phyloP scores from a whole-genome alignment of 129 eudicot genomes.

The Calendula officinalis region DNA sequence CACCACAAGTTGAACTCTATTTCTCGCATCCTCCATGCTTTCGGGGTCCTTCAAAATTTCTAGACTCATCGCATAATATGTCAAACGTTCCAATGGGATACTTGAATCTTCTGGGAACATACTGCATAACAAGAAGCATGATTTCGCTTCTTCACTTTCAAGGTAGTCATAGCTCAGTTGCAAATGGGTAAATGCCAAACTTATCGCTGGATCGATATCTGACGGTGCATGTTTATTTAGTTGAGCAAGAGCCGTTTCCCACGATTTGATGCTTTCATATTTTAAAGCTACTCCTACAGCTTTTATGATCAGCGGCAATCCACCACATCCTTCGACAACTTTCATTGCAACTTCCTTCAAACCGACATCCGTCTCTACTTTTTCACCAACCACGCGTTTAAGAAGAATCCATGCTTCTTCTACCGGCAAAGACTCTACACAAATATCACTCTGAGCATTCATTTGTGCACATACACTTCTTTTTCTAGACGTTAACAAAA shows the following conservation, averaged over 20 bases:
- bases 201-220: neutral
- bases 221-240: neutral
- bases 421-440: neutral
- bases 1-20: neutral
- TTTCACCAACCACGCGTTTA: slow-evolving; percentile 3
- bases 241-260: neutral
- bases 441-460: slow-evolving; percentile 4
- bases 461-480: neutral
- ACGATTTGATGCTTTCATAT: neutral
- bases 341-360: neutral
- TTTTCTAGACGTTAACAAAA: slow-evolving; percentile 22
- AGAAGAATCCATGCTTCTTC: slow-evolving; percentile 19
- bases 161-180: slow-evolving; percentile 10
- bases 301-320: slow-evolving; percentile 13
- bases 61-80: neutral
- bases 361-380: neutral
- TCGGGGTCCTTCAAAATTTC: neutral
- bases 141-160: neutral
- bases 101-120: neutral
- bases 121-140: slow-evolving; percentile 4
- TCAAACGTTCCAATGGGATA: neutral
- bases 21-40: slow-evolving; percentile 12
- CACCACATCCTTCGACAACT: slow-evolving; percentile 14
- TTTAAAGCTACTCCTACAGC: neutral
- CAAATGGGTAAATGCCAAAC: neutral